Evolutionary conservation across 2,329 filamentous ascomycete species (phyloP).

Genomic region (Penicillium sp.): DNA sequence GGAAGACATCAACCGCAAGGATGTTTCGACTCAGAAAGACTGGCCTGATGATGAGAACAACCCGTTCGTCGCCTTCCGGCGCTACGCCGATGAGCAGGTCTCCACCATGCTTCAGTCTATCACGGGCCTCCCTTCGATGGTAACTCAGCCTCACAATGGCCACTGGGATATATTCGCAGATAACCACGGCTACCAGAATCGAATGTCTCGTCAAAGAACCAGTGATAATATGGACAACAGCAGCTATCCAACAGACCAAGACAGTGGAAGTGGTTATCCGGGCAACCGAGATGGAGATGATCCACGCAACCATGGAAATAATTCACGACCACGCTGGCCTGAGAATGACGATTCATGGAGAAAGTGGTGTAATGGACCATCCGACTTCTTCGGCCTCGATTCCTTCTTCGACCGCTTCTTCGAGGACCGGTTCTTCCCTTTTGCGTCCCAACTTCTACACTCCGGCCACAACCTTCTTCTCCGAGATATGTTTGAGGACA

Average conservation of each 20-base stretch:
- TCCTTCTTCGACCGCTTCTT: constrained; percentile 37
- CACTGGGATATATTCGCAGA: constrained; percentile 39
- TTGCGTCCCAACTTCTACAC: constrained; percentile 32
- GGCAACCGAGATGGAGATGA: constrained; percentile 9
- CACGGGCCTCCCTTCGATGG: constrained; percentile 47
- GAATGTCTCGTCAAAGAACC: constrained; percentile 20
- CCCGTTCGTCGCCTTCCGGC: constrained; percentile 61
- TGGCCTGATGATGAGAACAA: constrained; percentile 45
- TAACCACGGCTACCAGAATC: constrained; percentile 30
- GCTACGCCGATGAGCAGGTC: constrained; percentile 60
- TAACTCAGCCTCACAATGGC: constrained; percentile 32
- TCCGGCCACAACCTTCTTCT: constrained; percentile 32
- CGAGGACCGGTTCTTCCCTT: constrained; percentile 31
- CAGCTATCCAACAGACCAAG: constrained; percentile 11
- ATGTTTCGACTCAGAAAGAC: constrained; percentile 10
- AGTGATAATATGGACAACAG: constrained; percentile 9
- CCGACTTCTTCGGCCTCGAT: constrained; percentile 34
- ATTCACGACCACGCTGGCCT: constrained; percentile 16
- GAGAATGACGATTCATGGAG: constrained; percentile 23
- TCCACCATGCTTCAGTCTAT: constrained; percentile 55
- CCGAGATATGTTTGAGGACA: constrained; percentile 34
- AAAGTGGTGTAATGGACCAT: constrained; percentile 16
- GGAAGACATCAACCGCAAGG: constrained; percentile 18
- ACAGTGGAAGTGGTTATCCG: constrained; percentile 8
- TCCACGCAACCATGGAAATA: constrained; percentile 1